Conservation (phyloP, 2,329 filamentous ascomycete genomes). For the Ramularia collo-cygni region DNA sequence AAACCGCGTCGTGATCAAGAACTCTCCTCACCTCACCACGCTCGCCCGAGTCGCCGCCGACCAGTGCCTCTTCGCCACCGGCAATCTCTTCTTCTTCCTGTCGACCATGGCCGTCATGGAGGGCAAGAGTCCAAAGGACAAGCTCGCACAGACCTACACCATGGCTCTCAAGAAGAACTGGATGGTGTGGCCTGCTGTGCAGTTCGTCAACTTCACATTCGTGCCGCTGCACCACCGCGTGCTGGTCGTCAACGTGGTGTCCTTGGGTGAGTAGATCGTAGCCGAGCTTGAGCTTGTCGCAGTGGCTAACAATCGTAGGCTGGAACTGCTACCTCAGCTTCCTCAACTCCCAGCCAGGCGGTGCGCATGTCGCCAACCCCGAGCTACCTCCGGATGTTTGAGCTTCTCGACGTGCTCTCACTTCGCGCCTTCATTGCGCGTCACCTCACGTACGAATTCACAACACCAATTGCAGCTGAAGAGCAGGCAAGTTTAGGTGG, state of each 20-base stretch:
- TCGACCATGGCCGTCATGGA: slow-evolving; percentile 63
- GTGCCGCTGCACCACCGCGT: slow-evolving; percentile 78
- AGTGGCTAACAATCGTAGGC: slow-evolving; percentile 30
- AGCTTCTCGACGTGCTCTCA: neutral
- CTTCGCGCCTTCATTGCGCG: too few species aligned
- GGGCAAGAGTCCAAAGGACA: slow-evolving; percentile 52
- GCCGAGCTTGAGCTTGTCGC: neutral
- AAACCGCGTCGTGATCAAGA: slow-evolving; percentile 56
- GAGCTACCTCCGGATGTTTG: slow-evolving; percentile 1
- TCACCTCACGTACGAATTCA: too few species aligned
- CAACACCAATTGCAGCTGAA: too few species aligned
- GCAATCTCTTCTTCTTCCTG: slow-evolving; percentile 75
- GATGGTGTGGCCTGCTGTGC: slow-evolving; percentile 79
- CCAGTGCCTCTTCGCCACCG: slow-evolving; percentile 77
- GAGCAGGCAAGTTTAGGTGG: too few species aligned
- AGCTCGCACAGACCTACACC: slow-evolving; percentile 64
- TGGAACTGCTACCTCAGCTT: slow-evolving; percentile 55
- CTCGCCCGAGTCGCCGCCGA: slow-evolving; percentile 71
- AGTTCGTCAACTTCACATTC: slow-evolving; percentile 80
- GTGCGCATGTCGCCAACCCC: neutral
- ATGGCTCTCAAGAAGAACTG: slow-evolving; percentile 75
- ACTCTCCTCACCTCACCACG: slow-evolving; percentile 61
- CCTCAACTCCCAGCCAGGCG: slow-evolving; percentile 35
- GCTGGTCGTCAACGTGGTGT: slow-evolving; percentile 78
- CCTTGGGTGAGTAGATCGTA: slow-evolving; percentile 47